Conservation (phyloP, 805 yeast species). For the Monosporozyma solicola region DNA sequence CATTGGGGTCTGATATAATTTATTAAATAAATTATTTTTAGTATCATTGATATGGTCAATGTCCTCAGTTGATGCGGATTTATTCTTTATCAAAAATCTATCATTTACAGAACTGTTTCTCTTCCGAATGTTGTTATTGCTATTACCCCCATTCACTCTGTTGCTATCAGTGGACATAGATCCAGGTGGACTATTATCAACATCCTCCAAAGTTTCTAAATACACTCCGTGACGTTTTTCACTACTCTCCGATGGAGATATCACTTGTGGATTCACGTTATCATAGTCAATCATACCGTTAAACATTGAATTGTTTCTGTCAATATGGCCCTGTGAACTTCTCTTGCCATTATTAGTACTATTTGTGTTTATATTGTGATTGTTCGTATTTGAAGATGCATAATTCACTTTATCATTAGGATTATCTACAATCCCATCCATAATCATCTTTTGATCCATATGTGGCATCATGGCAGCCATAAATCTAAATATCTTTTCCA, state of each 20-base stretch:
- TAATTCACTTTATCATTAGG: not conserved
- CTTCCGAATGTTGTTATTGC: not conserved
- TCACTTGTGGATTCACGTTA: not conserved
- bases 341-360: not conserved
- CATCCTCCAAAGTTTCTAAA: conserved; percentile 3
- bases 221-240: not conserved
- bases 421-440: conserved; percentile 14
- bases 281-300: conserved; percentile 2
- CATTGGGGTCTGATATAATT: not conserved
- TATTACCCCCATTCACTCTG: not conserved
- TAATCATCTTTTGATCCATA: conserved; percentile 24
- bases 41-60: not conserved
- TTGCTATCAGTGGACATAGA: not conserved
- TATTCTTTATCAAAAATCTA: conserved; percentile 19
- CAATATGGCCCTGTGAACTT: not conserved
- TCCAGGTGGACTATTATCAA: conserved; percentile 1
- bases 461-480: conserved; percentile 55
- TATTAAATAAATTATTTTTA: not conserved
- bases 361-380: not conserved
- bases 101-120: conserved; percentile 2
- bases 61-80: conserved; percentile 11
- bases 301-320: not conserved
- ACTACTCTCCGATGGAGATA: not conserved
- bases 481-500: conserved; percentile 80
- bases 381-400: not conserved